Conservation (phyloP, 257 asterid genomes). For the Nicotiana paniculata region DNA sequence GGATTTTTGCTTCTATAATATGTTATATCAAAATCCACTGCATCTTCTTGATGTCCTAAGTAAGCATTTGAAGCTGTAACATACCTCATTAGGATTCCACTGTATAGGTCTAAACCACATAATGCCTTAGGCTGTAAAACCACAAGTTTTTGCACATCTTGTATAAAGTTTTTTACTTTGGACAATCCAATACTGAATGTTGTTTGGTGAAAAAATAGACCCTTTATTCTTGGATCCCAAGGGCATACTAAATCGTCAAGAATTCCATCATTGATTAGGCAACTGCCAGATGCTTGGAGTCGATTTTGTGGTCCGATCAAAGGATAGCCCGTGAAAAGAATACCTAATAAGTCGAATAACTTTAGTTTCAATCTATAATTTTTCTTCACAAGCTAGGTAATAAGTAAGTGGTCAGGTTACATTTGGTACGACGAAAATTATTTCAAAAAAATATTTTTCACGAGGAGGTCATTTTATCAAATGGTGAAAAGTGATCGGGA, state of each 20-base stretch:
- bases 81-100: slow-evolving; percentile 52
- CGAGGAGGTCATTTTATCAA: no score
- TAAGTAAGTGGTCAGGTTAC: no score
- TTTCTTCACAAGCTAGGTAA: no score
- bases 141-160: slow-evolving; percentile 41
- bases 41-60: slow-evolving; percentile 54
- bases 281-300: slow-evolving; percentile 50
- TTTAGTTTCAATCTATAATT: not conserved
- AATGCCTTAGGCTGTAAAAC: slow-evolving; percentile 34
- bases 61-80: slow-evolving; percentile 53
- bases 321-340: slow-evolving; percentile 41
- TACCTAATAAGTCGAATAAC: slow-evolving; percentile 12
- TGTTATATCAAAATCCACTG: slow-evolving; percentile 49
- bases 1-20: slow-evolving; percentile 59
- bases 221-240: slow-evolving; percentile 54
- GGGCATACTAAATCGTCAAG: slow-evolving; percentile 41
- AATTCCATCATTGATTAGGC: slow-evolving; percentile 34
- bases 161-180: slow-evolving; percentile 34
- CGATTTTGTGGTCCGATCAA: slow-evolving; percentile 47
- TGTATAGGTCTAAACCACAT: slow-evolving; percentile 48
- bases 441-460: no score
- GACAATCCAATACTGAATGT: slow-evolving; percentile 47
- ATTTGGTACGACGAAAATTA: no score
- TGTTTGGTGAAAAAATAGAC: slow-evolving; percentile 49
- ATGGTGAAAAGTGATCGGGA: no score